phyloP scores from a whole-genome alignment of 176 grass and related monocot genomes.

The Triticum dicoccoides region DNA sequence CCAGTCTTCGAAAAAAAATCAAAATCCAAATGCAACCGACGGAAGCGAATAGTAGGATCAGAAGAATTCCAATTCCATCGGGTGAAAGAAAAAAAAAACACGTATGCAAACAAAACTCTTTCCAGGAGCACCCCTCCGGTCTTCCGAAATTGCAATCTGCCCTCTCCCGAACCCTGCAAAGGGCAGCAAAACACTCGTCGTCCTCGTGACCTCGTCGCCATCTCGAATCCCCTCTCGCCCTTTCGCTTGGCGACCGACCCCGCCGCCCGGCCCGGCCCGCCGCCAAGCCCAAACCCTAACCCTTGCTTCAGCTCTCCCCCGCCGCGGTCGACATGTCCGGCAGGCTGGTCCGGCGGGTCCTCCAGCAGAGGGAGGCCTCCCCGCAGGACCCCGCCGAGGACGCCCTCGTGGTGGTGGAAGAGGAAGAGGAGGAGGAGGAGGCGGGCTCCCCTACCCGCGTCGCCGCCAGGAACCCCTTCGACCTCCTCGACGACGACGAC shows the following conservation, averaged over 20 bases:
- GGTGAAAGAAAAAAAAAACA: background rate
- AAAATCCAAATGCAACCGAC: too few relatives aligned
- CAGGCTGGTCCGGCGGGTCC: conserved; percentile 67
- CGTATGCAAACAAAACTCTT: background rate
- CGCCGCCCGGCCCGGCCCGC: background rate
- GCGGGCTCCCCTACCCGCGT: conserved; percentile 16
- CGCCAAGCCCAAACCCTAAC: conserved; percentile 46
- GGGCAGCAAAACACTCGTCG: background rate
- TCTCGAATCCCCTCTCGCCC: conserved; percentile 9
- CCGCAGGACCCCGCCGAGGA: conserved; percentile 30
- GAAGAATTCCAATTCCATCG: too few relatives aligned
- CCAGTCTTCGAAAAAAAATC: too few relatives aligned
- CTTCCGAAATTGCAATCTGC: background rate
- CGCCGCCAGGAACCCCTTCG: conserved; percentile 66
- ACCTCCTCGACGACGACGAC: conserved; percentile 71
- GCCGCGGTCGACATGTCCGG: conserved; percentile 56
- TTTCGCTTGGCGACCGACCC: background rate
- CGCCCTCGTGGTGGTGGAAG: conserved; percentile 19
- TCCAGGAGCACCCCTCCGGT: background rate
- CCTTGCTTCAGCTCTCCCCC: background rate
- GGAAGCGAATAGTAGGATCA: too few relatives aligned
- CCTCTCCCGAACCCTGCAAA: background rate
- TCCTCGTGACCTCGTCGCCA: conserved; percentile 2
- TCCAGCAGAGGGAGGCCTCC: conserved; percentile 66
- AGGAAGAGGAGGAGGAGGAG: conserved; percentile 36